A percentile compares a stretch with the other conserved stretches of the same genome.
Conservation (phyloP, 2,329 filamentous ascomycete genomes). For the Pseudocercospora ulei region DNA sequence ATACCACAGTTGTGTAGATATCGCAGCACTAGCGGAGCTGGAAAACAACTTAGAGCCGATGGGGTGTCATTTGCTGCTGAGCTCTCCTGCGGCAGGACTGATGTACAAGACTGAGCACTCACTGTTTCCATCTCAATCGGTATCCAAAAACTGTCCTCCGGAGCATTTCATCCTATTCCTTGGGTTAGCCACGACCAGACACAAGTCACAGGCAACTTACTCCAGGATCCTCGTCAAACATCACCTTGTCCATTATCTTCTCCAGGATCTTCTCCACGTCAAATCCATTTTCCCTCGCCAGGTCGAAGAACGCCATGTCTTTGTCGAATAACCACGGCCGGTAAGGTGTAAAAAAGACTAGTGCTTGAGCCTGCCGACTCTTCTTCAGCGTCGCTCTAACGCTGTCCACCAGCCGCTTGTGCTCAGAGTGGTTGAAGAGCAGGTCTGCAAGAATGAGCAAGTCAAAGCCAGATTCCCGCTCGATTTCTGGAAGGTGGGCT, state of each 20-base stretch:
- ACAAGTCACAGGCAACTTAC: conserved; percentile 37
- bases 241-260: conserved; percentile 68
- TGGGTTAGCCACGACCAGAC: background rate
- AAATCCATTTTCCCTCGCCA: conserved; percentile 62
- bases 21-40: background rate
- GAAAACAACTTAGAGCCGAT: background rate
- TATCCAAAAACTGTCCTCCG: conserved; percentile 76
- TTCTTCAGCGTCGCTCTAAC: conserved; percentile 57
- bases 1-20: conserved; percentile 6
- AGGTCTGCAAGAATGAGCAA: conserved; percentile 78
- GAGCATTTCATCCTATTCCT: conserved; percentile 57
- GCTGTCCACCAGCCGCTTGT: conserved; percentile 63
- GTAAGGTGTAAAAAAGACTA: conserved; percentile 92
- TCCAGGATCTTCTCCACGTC: conserved; percentile 70
- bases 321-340: conserved; percentile 79
- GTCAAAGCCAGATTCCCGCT: conserved; percentile 52
- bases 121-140: conserved; percentile 55
- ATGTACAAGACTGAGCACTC: too few relatives aligned
- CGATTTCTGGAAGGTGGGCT: conserved; percentile 44
- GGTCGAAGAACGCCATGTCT: conserved; percentile 77
- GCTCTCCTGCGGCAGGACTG: background rate
- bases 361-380: conserved; percentile 50
- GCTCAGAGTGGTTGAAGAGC: conserved; percentile 84
- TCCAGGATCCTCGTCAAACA: conserved; percentile 83
- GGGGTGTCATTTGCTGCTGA: background rate